Conservation (phyloP, 1,284 basidiomycete species). For the Phlebopus sp. region DNA sequence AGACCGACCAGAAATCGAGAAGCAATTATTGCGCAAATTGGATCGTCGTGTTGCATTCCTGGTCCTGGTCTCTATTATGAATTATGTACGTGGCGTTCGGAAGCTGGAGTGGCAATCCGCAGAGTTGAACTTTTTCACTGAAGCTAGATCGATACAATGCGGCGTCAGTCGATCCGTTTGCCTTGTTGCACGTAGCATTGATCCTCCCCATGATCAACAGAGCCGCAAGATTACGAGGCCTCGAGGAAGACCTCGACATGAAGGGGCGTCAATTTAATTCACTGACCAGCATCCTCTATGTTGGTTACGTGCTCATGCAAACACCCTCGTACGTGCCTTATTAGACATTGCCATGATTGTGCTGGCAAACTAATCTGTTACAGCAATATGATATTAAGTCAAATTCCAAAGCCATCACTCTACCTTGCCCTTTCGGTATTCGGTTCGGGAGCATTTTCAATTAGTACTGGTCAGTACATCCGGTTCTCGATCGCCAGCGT, state of each 20-base stretch:
- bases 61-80: constrained; percentile 50
- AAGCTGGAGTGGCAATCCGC: no score
- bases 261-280: constrained; percentile 67
- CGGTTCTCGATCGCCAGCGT: not conserved
- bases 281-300: constrained; percentile 70
- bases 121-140: no score
- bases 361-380: not conserved
- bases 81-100: constrained; percentile 36
- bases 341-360: not conserved
- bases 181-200: not conserved
- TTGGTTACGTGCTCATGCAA: constrained; percentile 80
- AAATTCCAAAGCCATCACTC: constrained; percentile 67
- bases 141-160: no score
- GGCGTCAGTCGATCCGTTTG: not conserved
- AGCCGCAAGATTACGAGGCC: constrained; percentile 65
- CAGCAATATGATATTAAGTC: constrained; percentile 71
- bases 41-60: constrained; percentile 44
- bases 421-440: constrained; percentile 72
- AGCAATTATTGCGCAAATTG: constrained; percentile 42
- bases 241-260: constrained; percentile 67
- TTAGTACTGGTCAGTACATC: constrained; percentile 47
- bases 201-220: constrained; percentile 30
- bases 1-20: constrained; percentile 31
- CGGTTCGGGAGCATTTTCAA: constrained; percentile 65
- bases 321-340: constrained; percentile 54